These are phyloP conservation scores for Kockovaella imperatae DNA, from an alignment of 768 basidiomycete species.

Conservation along the genomic window DNA sequence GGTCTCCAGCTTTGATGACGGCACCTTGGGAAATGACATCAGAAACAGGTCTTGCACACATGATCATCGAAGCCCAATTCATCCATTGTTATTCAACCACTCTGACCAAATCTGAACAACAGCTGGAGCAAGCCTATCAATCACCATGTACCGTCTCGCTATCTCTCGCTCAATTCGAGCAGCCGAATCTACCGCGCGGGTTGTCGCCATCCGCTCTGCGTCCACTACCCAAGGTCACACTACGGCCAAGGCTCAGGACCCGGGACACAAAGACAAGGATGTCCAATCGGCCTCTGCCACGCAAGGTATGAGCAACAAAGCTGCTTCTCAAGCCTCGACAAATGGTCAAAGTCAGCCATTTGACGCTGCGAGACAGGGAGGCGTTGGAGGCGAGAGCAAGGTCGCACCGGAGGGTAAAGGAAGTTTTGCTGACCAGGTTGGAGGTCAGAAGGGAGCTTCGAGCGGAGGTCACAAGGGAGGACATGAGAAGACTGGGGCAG, in stretches of 20 bases:
- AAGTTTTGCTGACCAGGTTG: constrained; percentile 38
- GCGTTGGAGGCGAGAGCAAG: constrained; percentile 14
- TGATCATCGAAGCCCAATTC: too few relatives aligned
- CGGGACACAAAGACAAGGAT: constrained; percentile 26
- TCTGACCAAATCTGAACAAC: too few relatives aligned
- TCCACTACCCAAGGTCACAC: constrained; percentile 33
- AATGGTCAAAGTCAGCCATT: constrained; percentile 24
- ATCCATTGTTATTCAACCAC: background rate
- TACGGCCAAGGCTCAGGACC: constrained; percentile 21
- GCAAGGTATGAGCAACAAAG: constrained; percentile 19
- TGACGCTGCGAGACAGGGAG: constrained; percentile 32
- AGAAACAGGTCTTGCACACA: too few relatives aligned
- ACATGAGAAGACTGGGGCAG: constrained; percentile 26
- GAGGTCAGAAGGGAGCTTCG: constrained; percentile 25
- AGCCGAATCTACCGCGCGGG: background rate
- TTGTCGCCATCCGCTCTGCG: constrained; percentile 4
- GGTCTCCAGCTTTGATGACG: too few relatives aligned
- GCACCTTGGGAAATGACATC: too few relatives aligned
- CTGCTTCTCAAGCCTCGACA: background rate
- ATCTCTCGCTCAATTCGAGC: constrained; percentile 2
- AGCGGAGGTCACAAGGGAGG: constrained; percentile 22
- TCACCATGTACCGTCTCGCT: constrained; percentile 8
- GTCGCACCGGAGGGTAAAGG: constrained; percentile 10
- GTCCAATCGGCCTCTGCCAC: constrained; percentile 30
- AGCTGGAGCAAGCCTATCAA: background rate